phyloP scores from a whole-genome alignment of 1,284 basidiomycete species.

The Chiua sp. region DNA sequence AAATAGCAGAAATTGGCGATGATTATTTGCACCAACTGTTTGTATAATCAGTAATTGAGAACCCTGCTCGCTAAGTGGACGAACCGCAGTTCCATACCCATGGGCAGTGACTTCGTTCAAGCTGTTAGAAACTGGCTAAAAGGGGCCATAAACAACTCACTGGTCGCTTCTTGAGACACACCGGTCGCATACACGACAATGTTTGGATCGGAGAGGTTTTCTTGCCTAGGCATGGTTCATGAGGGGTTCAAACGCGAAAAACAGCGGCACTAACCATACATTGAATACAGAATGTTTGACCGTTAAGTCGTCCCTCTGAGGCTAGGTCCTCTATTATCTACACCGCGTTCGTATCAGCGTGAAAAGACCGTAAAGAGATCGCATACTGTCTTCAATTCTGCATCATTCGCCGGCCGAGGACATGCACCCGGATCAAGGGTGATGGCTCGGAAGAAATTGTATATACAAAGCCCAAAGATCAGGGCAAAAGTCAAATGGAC shows the following conservation, averaged over 20 bases:
- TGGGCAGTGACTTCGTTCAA: constrained; percentile 81
- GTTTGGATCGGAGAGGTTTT: constrained; percentile 94
- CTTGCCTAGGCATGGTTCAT: constrained; percentile 58
- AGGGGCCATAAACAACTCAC: constrained; percentile 52
- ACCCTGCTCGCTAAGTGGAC: constrained; percentile 33
- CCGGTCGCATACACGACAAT: constrained; percentile 91
- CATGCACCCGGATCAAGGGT: constrained; percentile 92
- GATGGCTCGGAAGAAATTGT: constrained; percentile 91
- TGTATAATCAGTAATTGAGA: constrained; percentile 4
- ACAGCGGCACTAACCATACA: constrained; percentile 72
- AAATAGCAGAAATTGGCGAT: constrained; percentile 94
- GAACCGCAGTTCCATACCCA: constrained; percentile 99
- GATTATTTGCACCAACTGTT: constrained; percentile 92
- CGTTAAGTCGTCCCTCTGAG: constrained; percentile 87
- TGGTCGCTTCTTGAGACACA: constrained; percentile 93
- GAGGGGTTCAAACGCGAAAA: not conserved
- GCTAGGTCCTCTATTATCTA: constrained; percentile 91
- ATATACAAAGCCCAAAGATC: constrained; percentile 73
- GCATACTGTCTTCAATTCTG: constrained; percentile 81
- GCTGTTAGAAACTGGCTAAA: constrained; percentile 8
- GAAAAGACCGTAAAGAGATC: not conserved
- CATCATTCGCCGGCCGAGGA: constrained; percentile 78
- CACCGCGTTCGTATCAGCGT: constrained; percentile 2
- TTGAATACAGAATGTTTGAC: constrained; percentile 94
- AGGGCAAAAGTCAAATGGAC: constrained; percentile 81